Base-by-base conservation (phyloP, 306 rosid species). In the Acacia confusa region DNA sequence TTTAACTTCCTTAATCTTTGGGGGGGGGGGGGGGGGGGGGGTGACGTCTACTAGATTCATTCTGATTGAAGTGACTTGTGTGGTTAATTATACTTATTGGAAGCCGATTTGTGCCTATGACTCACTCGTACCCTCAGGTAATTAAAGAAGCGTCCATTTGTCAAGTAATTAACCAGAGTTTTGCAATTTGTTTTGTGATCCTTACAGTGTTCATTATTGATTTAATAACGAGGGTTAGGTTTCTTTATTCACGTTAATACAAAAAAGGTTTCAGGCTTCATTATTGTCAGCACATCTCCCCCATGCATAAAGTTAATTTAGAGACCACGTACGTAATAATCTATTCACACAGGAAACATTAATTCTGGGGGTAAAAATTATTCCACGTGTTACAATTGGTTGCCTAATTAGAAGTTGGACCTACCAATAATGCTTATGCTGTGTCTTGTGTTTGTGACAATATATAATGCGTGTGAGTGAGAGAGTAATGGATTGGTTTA, bases 101-200 rank as follows among this genome's bases (percentile, higher is more conserved):
- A 47, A 52, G 36, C 65, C 78, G 40, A 50, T 16, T 44, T 76
- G 57, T 45, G 28, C 67, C 53, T 79, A 69, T 75, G 15, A 71
- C 75, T 64, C 6, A 71, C 75, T 64, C 6, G 24, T 28, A 4
- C 63, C 41, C 32, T 32, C 20, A 60, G 0, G 34, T 40, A 45
- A 53, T 60, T 14, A 65, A 77, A 66, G 28, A 57, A 57, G 7
- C 58, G 27, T 72, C 77, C 88, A 81, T 60, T 77, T 86, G 85
- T 83, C 81, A 83, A 40, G 70, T 24, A 48, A n/a, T n/a, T n/a
- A n/a, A 57, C 63, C 66, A 65, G 7, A 22, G 28, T 16, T 61
- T 19, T 52, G 24, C 43, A 27, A 53, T 70, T 43, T 53, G 58
- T 7, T 79, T 53, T 50, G 32, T 20, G 60, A 16, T 27, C 68